Conservation (phyloP, 2,329 filamentous ascomycete species). For the Aspergillus persii region DNA sequence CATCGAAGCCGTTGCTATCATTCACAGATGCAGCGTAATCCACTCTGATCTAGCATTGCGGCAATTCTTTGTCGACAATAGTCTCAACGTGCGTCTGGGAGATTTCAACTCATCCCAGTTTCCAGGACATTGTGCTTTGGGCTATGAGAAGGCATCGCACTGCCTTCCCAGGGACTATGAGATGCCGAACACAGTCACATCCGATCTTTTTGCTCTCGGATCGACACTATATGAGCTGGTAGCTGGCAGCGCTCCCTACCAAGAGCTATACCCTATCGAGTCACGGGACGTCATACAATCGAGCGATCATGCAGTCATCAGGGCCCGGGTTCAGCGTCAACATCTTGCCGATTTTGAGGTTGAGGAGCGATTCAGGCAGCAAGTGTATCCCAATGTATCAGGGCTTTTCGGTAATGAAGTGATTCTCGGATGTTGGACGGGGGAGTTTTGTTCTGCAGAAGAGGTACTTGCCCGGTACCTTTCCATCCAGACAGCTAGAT, state of each 20-base stretch:
- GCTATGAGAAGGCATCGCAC: not conserved
- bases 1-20: slow-evolving; percentile 17
- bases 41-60: slow-evolving; percentile 24
- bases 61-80: slow-evolving; percentile 18
- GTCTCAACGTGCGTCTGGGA: slow-evolving; percentile 20
- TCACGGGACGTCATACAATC: not conserved
- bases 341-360: not conserved
- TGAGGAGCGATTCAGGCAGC: not conserved
- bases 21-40: slow-evolving; percentile 17
- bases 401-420: not conserved
- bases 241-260: not conserved
- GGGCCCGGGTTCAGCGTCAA: not conserved
- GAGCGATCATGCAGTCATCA: not conserved
- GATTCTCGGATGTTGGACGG: not conserved
- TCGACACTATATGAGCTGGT: not conserved
- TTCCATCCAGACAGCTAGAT: not conserved
- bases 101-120: slow-evolving; percentile 12
- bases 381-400: not conserved
- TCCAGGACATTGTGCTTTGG: not conserved
- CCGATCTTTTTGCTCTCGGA: not conserved
- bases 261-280: not conserved
- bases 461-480: not conserved
- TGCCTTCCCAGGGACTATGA: not conserved
- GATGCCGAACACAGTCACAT: not conserved
- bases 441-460: not conserved